Base-by-base conservation (phyloP, 2,329 filamentous ascomycete species). In the Orbilia blumenaviensis region DNA sequence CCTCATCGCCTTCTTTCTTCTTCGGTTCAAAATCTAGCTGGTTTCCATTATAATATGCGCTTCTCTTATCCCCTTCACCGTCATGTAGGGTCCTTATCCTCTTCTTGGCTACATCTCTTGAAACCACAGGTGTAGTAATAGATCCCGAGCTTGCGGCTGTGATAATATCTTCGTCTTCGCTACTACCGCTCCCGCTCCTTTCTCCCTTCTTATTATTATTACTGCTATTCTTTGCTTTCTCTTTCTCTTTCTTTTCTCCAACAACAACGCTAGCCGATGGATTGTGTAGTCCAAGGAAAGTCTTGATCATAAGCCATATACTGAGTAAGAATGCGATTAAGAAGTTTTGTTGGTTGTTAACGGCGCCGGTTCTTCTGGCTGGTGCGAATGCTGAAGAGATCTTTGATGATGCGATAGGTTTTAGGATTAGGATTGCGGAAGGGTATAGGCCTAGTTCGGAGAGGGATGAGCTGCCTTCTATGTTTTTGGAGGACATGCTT, bases 1-100 rank as follows among this genome's bases (percentile, higher is more conserved):
- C 41, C 18, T 23, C 29, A 2, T 42, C 63, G 2, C 29, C 50
- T 8, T 61, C 42, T 21, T 68, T 52, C 46, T 77, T 75, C 71
- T 67, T 75, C 7, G 71, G 71, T 25, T 75, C 71, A 34, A 75
- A 75, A 58, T 75, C 71, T 16, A 77, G 25, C n/a, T 66, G 58
- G 44, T 77, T 77, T 25, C 72, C 72, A 23, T 77, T 77, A 52
- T 77, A 77, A 44, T 71, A 77, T 21, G 64, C 64, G 71, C 66
- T 77, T 29, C 72, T 58, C 25, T 71, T 69, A 62, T 71, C 72
- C 6, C 58, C 66, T 46, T 77, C 69, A 0, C 64, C 66, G 27
- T 77, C 72, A 16, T 66, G 72, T 21, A 77, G 16, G 6, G 72
- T 77, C 32, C 72, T 38, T 69, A 77, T 69, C 72, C 72, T 60